Conservation (phyloP, 2,329 filamentous ascomycete species). For the Onygenales sp. region DNA sequence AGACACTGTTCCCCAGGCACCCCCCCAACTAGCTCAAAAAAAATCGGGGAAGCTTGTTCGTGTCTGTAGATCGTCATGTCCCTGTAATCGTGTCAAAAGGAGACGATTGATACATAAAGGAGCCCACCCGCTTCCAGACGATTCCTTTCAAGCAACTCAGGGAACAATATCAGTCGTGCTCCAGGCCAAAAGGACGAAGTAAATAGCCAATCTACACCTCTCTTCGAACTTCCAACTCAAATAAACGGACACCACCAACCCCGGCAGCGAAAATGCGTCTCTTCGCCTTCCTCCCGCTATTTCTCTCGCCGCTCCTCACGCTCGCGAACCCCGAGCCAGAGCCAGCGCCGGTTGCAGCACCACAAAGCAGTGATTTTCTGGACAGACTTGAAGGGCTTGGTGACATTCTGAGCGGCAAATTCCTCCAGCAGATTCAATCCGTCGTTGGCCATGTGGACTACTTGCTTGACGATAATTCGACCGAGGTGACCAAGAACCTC, state of each 20-base stretch:
- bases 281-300: background rate
- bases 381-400: background rate
- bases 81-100: background rate
- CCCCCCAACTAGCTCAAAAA: background rate
- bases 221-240: background rate
- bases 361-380: background rate
- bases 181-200: background rate
- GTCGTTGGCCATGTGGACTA: background rate
- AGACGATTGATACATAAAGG: background rate
- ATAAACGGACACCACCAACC: background rate
- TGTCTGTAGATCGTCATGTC: background rate
- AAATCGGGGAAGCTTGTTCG: background rate
- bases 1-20: background rate
- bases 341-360: background rate
- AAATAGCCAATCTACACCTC: background rate
- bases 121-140: background rate
- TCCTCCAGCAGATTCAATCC: background rate
- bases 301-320: background rate
- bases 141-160: background rate
- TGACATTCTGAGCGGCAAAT: background rate
- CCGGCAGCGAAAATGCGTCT: background rate
- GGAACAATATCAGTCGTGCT: background rate
- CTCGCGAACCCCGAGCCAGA: background rate
- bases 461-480: background rate
- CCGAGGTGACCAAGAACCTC: background rate